These are phyloP conservation scores for Coelastrella sp. DNA, from an alignment of 139 green algal genomes.

Conservation along the genomic window DNA sequence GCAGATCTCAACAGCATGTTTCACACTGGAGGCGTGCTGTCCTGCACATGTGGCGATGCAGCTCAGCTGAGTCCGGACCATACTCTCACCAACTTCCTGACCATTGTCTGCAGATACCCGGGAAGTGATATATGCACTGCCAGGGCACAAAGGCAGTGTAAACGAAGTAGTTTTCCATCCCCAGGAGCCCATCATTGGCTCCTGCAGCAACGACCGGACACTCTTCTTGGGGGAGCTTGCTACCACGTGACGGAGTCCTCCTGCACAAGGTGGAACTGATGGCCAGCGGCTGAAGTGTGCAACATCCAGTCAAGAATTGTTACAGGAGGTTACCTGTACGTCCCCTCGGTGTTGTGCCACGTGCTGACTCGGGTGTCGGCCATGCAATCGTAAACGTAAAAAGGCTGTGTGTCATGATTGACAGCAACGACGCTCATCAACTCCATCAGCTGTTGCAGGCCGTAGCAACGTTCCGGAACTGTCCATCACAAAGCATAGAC, in stretches of 20 bases:
- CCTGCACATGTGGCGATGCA: too few relatives aligned
- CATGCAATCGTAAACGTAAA: neutral
- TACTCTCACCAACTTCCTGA: neutral
- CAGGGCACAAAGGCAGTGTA: constrained; percentile 92
- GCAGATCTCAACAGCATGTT: too few relatives aligned
- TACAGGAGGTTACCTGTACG: too few relatives aligned
- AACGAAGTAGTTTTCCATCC: constrained; percentile 97
- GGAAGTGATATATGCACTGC: constrained; percentile 88
- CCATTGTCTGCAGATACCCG: constrained; percentile 45
- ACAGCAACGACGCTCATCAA: neutral
- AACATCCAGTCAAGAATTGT: too few relatives aligned
- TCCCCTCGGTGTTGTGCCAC: too few relatives aligned
- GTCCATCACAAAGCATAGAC: neutral
- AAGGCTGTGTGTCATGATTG: too few relatives aligned
- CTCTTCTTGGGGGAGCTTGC: constrained; percentile 91
- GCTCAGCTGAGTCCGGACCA: too few relatives aligned
- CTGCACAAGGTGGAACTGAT: too few relatives aligned
- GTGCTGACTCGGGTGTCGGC: too few relatives aligned
- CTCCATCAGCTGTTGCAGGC: neutral
- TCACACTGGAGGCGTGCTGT: too few relatives aligned
- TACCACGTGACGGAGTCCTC: neutral
- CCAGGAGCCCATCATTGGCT: constrained; percentile 88
- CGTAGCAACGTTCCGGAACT: neutral
- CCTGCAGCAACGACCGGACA: constrained; percentile 78
- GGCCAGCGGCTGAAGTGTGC: too few relatives aligned